phyloP scores from a whole-genome alignment of 2,329 filamentous ascomycete genomes.

The Xylariales sp. region DNA sequence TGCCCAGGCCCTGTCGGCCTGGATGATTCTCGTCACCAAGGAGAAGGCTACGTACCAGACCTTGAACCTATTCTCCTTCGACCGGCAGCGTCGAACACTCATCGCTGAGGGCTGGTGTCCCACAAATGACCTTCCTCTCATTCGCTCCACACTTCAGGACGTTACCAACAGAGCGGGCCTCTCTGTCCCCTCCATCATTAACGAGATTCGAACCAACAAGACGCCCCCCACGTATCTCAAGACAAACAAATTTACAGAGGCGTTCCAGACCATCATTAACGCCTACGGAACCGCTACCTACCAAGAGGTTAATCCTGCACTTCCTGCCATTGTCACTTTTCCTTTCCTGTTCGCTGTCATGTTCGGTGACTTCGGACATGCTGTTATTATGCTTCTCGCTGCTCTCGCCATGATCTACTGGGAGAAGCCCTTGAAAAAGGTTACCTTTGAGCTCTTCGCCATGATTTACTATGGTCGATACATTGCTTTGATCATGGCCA shows the following conservation, averaged over 20 bases:
- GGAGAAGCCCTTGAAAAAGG: conserved; percentile 90
- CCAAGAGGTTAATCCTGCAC: conserved; percentile 91
- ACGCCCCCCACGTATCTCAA: conserved; percentile 96
- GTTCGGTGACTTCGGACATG: conserved; percentile 98
- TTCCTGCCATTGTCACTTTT: conserved; percentile 95
- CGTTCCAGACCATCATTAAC: conserved; percentile 98
- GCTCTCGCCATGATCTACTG: conserved; percentile 93
- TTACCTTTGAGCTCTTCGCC: conserved; percentile 86
- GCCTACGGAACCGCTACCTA: conserved; percentile 98
- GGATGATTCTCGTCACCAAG: conserved; percentile 97
- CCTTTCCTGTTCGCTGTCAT: conserved; percentile 99
- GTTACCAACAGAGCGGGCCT: conserved; percentile 94
- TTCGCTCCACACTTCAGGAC: conserved; percentile 91
- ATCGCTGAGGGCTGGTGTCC: conserved; percentile 98
- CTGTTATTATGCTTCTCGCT: conserved; percentile 79
- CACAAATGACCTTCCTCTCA: conserved; percentile 81
- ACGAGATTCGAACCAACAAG: conserved; percentile 95
- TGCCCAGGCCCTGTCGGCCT: conserved; percentile 84
- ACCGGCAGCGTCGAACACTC: conserved; percentile 88
- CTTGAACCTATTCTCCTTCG: conserved; percentile 94
- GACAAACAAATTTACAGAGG: conserved; percentile 97
- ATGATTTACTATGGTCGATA: conserved; percentile 99
- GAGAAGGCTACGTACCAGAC: conserved; percentile 98
- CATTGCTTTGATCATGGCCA: conserved; percentile 96
- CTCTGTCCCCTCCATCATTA: conserved; percentile 97